Evolutionary conservation across 306 rosid species (phyloP).

Genomic region (Quercus mongolica): DNA sequence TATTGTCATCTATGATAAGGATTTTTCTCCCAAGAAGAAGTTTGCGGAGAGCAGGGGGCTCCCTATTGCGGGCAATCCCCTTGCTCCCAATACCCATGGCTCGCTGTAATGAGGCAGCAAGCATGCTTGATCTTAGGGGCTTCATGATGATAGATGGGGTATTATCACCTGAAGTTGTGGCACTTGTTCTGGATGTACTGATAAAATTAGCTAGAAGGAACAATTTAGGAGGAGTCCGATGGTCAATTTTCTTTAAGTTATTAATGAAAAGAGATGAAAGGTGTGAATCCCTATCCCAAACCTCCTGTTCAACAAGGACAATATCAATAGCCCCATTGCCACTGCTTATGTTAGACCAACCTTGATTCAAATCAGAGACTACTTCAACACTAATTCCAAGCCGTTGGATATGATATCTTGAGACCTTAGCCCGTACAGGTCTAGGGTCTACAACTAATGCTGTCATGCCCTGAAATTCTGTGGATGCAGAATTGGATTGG

Average conservation of each 20-base stretch:
- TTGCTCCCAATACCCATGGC: constrained; percentile 70
- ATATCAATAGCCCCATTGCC: constrained; percentile 43
- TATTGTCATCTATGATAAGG: constrained; percentile 84
- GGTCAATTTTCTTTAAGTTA: constrained; percentile 34
- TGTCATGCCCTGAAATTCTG: constrained; percentile 73
- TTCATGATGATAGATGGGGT: constrained; percentile 58
- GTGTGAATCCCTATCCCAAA: constrained; percentile 67
- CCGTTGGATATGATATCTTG: constrained; percentile 83
- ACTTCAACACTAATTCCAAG: constrained; percentile 77
- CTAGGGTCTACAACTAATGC: constrained; percentile 74
- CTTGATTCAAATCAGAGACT: constrained; percentile 61
- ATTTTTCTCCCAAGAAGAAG: constrained; percentile 81
- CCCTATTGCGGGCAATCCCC: constrained; percentile 64
- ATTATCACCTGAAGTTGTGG: constrained; percentile 27
- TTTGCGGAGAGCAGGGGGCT: constrained; percentile 64
- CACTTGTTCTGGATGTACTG: constrained; percentile 37
- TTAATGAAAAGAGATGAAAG: constrained; percentile 43
- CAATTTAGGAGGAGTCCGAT: constrained; percentile 53
- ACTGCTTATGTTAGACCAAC: constrained; percentile 38
- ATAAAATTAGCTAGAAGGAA: constrained; percentile 68
- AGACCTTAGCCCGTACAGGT: constrained; percentile 75
- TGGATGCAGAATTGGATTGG: constrained; percentile 52
- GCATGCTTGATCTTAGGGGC: constrained; percentile 92
- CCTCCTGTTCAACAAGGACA: constrained; percentile 76
- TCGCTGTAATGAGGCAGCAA: constrained; percentile 80